Percentiles rank a stretch among this genome's conserved stretches.
phyloP scores from a whole-genome alignment of 495 filamentous ascomycete species.

The Aspergillus olivimuriae region DNA sequence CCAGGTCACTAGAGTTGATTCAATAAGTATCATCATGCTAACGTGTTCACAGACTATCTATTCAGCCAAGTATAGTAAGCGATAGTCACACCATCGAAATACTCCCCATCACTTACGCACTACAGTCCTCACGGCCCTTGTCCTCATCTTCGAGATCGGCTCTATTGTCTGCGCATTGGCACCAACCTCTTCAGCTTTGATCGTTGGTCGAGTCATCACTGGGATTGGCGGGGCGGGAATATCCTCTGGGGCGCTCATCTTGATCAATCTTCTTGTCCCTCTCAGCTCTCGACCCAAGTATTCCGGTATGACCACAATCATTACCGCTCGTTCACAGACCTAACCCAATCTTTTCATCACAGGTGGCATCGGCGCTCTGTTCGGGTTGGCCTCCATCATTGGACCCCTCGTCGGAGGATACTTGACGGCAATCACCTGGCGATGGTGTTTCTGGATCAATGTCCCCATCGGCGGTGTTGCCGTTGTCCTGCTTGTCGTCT shows the following conservation, averaged over 20 bases:
- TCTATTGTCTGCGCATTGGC: neutral
- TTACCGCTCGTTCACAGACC: neutral
- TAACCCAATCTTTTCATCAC: conserved; percentile 13
- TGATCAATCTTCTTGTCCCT: conserved; percentile 23
- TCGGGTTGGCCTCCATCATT: conserved; percentile 34
- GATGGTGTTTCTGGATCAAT: conserved; percentile 51
- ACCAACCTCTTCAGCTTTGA: neutral
- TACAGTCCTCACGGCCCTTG: neutral
- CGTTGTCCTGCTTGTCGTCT: neutral
- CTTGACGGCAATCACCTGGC: conserved; percentile 39
- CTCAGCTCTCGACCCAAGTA: neutral
- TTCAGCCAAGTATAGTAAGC: neutral
- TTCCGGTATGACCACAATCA: neutral
- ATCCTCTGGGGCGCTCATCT: conserved; percentile 22
- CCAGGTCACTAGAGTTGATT: neutral
- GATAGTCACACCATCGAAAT: no score
- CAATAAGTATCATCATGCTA: neutral
- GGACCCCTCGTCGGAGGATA: conserved; percentile 44
- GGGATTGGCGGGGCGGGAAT: conserved; percentile 25
- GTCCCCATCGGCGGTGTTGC: neutral
- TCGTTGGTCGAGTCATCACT: neutral
- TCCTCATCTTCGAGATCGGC: neutral
- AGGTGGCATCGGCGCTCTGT: conserved; percentile 32
- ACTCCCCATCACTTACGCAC: no score
- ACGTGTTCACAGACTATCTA: no score